A percentile compares a stretch with the other conserved stretches of the same genome.
These are phyloP conservation scores for Verticillium isaacii DNA, from an alignment of 2,329 filamentous ascomycete genomes.

Conservation along the genomic window DNA sequence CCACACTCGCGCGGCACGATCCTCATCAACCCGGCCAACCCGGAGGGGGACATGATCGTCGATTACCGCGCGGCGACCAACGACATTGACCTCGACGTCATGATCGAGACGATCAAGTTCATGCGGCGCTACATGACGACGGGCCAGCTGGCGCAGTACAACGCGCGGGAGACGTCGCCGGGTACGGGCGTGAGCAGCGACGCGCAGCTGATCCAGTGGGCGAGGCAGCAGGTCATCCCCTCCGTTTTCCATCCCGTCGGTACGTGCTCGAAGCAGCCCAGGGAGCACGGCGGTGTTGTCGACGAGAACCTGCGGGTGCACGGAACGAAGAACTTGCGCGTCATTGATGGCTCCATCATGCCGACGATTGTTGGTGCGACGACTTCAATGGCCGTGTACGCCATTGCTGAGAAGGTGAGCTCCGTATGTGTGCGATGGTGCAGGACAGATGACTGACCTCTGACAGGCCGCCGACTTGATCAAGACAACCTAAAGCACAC, in stretches of 20 bases:
- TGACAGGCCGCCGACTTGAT: slow-evolving; percentile 11
- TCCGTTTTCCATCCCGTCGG: slow-evolving; percentile 21
- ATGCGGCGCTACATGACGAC: slow-evolving; percentile 18
- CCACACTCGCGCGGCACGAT: slow-evolving; percentile 17
- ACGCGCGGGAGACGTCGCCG: slow-evolving; percentile 14
- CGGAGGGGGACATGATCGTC: slow-evolving; percentile 16
- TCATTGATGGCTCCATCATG: slow-evolving; percentile 16
- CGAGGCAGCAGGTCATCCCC: slow-evolving; percentile 15
- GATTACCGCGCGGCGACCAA: slow-evolving; percentile 21
- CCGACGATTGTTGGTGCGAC: slow-evolving; percentile 14
- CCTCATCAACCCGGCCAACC: slow-evolving; percentile 15
- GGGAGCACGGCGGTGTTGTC: slow-evolving; percentile 21
- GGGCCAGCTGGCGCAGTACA: slow-evolving; percentile 15
- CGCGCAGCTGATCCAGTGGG: slow-evolving; percentile 16
- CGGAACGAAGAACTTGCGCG: slow-evolving; percentile 17
- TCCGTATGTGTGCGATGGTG: accelerated
- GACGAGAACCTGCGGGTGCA: slow-evolving; percentile 22
- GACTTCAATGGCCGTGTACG: slow-evolving; percentile 14
- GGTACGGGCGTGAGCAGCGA: slow-evolving; percentile 14
- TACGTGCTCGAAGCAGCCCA: slow-evolving; percentile 22
- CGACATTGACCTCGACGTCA: slow-evolving; percentile 18
- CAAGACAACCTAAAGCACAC: slow-evolving; percentile 1
- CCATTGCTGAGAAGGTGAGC: slow-evolving; percentile 15
- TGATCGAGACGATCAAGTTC: slow-evolving; percentile 18
- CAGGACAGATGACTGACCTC: not conserved